A percentile compares a stretch with the other conserved stretches of the same genome.
These are phyloP conservation scores for Nicotiana tomentosiformis DNA, from an alignment of 257 asterid genomes.

Conservation along the genomic window DNA sequence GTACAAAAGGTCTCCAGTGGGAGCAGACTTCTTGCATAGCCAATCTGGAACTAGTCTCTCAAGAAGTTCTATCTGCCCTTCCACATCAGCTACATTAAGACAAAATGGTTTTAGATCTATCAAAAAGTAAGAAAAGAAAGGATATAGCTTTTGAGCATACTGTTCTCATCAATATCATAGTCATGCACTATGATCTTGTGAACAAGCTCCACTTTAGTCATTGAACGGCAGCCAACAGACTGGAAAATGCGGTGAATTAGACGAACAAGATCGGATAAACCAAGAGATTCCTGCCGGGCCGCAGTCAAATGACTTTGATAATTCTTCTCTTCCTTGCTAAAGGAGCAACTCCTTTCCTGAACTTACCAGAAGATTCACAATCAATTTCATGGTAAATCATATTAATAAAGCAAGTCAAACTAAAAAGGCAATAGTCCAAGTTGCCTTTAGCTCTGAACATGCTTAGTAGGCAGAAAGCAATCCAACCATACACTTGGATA, in stretches of 20 bases:
- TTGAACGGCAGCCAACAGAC: constrained; percentile 48
- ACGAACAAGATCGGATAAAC: constrained; percentile 49
- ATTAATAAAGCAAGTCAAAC: not conserved
- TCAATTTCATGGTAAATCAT: not conserved
- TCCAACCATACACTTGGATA: not conserved
- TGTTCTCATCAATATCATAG: constrained; percentile 46
- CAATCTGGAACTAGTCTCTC: constrained; percentile 85
- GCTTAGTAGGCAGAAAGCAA: not conserved
- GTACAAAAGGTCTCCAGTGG: constrained; percentile 70
- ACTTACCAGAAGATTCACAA: constrained; percentile 16
- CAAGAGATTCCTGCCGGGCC: constrained; percentile 28
- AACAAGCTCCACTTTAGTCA: constrained; percentile 84
- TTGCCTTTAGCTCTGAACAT: not conserved
- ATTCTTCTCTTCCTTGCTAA: constrained; percentile 9
- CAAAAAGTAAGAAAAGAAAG: not conserved
- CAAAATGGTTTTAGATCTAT: constrained; percentile 8
- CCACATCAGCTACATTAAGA: constrained; percentile 51
- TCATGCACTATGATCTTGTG: constrained; percentile 72
- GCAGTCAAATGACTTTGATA: constrained; percentile 14
- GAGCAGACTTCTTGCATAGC: constrained; percentile 51
- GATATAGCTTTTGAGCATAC: constrained; percentile 35
- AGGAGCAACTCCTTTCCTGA: constrained; percentile 10
- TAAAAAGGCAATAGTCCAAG: not conserved
- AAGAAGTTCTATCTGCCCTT: constrained; percentile 54
- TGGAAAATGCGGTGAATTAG: constrained; percentile 58